Conservation (phyloP, 345 rosid species). For the Rhizophora mangle region DNA sequence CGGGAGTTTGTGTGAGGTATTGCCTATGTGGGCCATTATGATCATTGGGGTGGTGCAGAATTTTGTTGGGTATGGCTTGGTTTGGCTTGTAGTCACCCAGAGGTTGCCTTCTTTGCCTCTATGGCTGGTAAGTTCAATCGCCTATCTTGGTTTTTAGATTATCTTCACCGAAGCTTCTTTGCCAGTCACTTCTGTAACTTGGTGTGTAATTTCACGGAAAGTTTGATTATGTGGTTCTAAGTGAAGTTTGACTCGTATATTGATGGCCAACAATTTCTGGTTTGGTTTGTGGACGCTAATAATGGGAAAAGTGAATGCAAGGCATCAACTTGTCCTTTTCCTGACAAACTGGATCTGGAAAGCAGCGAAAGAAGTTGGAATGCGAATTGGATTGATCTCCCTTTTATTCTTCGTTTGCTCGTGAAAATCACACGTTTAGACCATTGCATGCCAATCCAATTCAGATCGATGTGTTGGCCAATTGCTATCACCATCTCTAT, state of each 20-base stretch:
- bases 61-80: slow-evolving; percentile 63
- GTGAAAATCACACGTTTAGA: neutral
- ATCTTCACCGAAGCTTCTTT: neutral
- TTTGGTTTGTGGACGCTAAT: too few relatives aligned
- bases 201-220: neutral
- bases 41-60: slow-evolving; percentile 61
- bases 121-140: slow-evolving; percentile 63
- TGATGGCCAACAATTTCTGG: too few relatives aligned
- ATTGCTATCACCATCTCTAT: too few relatives aligned
- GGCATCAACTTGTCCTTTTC: too few relatives aligned
- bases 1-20: slow-evolving; percentile 53
- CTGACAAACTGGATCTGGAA: too few relatives aligned
- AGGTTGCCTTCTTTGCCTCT: slow-evolving; percentile 58
- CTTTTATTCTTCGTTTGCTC: neutral
- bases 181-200: neutral
- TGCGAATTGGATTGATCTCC: neutral
- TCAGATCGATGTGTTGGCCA: neutral
- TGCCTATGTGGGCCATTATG: slow-evolving; percentile 58
- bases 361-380: too few relatives aligned
- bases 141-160: neutral
- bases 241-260: neutral
- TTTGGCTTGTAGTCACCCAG: slow-evolving; percentile 58
- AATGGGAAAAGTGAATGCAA: too few relatives aligned
- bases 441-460: neutral
- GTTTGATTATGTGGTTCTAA: neutral